phyloP scores from a whole-genome alignment of 257 asterid genomes.

The Euphrasia confusa region DNA sequence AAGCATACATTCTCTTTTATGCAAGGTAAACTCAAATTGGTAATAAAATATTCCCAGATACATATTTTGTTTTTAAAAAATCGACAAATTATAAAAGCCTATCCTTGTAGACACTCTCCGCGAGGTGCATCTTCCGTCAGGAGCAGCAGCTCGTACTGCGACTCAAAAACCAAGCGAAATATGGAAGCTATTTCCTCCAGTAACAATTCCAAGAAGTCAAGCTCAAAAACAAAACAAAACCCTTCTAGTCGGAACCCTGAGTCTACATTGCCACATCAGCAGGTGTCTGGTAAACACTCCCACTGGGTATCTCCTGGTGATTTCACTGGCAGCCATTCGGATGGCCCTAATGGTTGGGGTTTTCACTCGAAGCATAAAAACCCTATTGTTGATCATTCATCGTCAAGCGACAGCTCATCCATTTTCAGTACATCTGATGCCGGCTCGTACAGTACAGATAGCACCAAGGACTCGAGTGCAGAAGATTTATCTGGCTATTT shows the following conservation, averaged over 20 bases:
- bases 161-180: constrained; percentile 31
- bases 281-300: constrained; percentile 23
- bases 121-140: constrained; percentile 26
- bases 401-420: constrained; percentile 48
- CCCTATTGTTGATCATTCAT: constrained; percentile 30
- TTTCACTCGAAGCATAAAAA: constrained; percentile 23
- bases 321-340: constrained; percentile 26
- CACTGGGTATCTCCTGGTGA: constrained; percentile 32
- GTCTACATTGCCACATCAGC: constrained; percentile 22
- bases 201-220: constrained; percentile 35
- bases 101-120: constrained; percentile 31
- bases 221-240: constrained; percentile 28
- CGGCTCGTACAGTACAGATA: constrained; percentile 53
- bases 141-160: constrained; percentile 23
- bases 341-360: constrained; percentile 25
- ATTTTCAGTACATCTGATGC: constrained; percentile 53
- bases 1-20: constrained; percentile 51
- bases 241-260: constrained; percentile 22
- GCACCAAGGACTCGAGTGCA: constrained; percentile 55
- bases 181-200: constrained; percentile 38
- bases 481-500: constrained; percentile 53
- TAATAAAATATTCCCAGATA: background rate
- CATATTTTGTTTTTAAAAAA: background rate
- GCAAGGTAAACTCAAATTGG: constrained; percentile 30
- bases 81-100: background rate